phyloP scores from a whole-genome alignment of 306 rosid genomes.

The Inga laurina region DNA sequence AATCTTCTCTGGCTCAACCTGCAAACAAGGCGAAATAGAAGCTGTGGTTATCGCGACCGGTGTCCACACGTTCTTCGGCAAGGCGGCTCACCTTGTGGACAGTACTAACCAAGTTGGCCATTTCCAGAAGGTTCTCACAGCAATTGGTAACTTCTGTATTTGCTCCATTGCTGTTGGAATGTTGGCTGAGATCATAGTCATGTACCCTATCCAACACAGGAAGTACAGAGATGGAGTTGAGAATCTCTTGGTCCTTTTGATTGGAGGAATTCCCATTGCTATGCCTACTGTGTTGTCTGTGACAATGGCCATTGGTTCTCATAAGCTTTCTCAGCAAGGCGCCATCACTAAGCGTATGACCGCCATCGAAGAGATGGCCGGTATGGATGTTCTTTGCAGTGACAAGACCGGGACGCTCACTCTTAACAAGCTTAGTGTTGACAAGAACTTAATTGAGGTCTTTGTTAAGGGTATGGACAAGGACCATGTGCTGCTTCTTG shows the following conservation, averaged over 20 bases:
- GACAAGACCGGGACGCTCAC: conserved; percentile 98
- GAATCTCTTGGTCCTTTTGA: conserved; percentile 92
- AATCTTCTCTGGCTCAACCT: conserved; percentile 96
- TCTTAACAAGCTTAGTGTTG: conserved; percentile 92
- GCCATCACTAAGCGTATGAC: conserved; percentile 99
- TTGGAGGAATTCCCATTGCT: conserved; percentile 98
- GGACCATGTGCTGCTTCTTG: conserved; percentile 83
- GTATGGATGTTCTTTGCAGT: conserved; percentile 99
- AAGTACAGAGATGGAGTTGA: conserved; percentile 80
- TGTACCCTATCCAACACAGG: conserved; percentile 92
- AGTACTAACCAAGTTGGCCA: conserved; percentile 98
- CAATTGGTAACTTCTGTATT: conserved; percentile 98
- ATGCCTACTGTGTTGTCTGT: conserved; percentile 99
- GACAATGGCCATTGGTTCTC: conserved; percentile 99
- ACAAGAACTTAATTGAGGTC: conserved; percentile 84
- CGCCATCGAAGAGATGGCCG: conserved; percentile 98
- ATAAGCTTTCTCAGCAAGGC: conserved; percentile 90
- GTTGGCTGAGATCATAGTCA: conserved; percentile 83
- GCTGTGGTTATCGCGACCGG: conserved; percentile 97
- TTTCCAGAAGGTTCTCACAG: conserved; percentile 84
- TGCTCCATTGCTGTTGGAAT: conserved; percentile 92
- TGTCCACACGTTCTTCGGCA: conserved; percentile 98
- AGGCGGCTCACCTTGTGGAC: conserved; percentile 98
- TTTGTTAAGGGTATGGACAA: conserved; percentile 82
- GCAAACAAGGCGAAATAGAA: conserved; percentile 98